A percentile compares a stretch with the other conserved stretches of the same genome.
phyloP scores from a whole-genome alignment of 306 rosid genomes.

The Castanea crenata region DNA sequence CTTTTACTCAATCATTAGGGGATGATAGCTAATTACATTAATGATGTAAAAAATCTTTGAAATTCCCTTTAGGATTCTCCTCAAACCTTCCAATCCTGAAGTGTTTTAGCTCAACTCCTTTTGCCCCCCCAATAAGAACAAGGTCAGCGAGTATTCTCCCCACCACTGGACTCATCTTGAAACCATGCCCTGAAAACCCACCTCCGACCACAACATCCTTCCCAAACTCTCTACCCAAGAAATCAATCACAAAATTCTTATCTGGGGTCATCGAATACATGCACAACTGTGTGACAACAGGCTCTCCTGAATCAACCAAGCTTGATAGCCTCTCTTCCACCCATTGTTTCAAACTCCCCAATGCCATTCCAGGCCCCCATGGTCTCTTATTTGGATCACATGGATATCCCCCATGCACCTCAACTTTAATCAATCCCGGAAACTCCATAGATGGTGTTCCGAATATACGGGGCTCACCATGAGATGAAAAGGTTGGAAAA shows the following conservation, averaged over 20 bases:
- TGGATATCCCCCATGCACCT: conserved; percentile 53
- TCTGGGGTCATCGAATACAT: conserved; percentile 86
- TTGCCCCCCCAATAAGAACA: conserved; percentile 47
- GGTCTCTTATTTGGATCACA: conserved; percentile 75
- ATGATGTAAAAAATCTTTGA: conserved; percentile 24
- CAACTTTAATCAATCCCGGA: conserved; percentile 76
- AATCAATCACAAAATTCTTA: conserved; percentile 78
- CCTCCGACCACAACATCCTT: conserved; percentile 73
- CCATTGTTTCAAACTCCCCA: conserved; percentile 56
- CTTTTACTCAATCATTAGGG: neutral
- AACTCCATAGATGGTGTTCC: conserved; percentile 81
- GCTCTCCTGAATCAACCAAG: conserved; percentile 49
- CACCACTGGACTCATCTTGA: conserved; percentile 81
- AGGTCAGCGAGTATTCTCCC: conserved; percentile 66
- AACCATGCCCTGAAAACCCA: conserved; percentile 94
- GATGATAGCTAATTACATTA: neutral
- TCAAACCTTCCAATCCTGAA: conserved; percentile 61
- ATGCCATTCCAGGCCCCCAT: conserved; percentile 50
- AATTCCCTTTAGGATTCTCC: conserved; percentile 41
- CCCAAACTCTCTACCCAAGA: conserved; percentile 69
- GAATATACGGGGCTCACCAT: conserved; percentile 35
- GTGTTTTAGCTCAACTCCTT: conserved; percentile 55
- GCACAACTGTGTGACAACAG: conserved; percentile 60
- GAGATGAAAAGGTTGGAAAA: conserved; percentile 68
- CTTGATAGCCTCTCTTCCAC: conserved; percentile 42